Evolutionary conservation across 345 rosid genomes (phyloP), one percentile per base, ranked within the genome.

Genomic region (Cardamine chenopodiifolia): DNA sequence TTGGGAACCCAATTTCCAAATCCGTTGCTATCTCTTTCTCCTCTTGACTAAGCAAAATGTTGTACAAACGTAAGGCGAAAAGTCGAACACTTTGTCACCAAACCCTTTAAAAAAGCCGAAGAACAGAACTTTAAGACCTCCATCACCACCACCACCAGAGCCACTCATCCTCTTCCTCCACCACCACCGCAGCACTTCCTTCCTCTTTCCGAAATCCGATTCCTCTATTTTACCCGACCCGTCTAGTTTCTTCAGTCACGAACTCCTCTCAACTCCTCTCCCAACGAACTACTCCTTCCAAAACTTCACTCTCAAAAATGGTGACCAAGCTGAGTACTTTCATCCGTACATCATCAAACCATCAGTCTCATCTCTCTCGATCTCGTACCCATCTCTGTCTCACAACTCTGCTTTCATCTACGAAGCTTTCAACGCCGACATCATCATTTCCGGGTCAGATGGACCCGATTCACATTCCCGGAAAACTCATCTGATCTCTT

Each of bases 221-320:
- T 92, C 99, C 31, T 60, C 90, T 0, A 84, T 87, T 47, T 86
- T 95, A 62, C 96, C 99, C 61, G 91, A 92, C 57, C 99, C 99
- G 14, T 82, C 93, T 39, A 60, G 35, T 65, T 92, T 95, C 86
- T 89, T 90, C 87, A 70, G 96, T 0, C 87, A 77, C 6, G 59
- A 66, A 39, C 96, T 90, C 69, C 88, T 90, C 79, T 85, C 92
- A 20, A n/a, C 80, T 8, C 99, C 99, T 45, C 84, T 89, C 69
- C 99, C 97, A 0, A 95, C 97, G 11, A 90, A 87, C 66, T 90
- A 92, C 53, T 92, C 90, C 86, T 95, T 95, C 85, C 97, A 95
- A 52, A 95, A 95, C 80, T 90, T 88, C 69, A 81, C 96, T 62
- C 92, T 95, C 35, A 90, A 90, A 39, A 84, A 82, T 31, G 99